Conservation (phyloP, 306 rosid genomes). For the Boehmeria nivea region DNA sequence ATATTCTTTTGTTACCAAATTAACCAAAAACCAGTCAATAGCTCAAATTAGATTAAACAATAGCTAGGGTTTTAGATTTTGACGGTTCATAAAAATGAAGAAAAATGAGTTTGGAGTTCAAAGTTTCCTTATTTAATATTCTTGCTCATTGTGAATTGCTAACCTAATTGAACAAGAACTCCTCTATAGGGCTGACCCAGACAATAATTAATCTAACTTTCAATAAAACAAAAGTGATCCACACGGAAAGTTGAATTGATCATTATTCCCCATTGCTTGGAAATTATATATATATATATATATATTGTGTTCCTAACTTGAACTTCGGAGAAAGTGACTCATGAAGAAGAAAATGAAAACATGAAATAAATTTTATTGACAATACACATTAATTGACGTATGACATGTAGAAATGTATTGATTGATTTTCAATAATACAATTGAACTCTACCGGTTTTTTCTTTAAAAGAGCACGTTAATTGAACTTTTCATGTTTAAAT, state of each 20-base stretch:
- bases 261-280: neutral
- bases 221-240: too few relatives aligned
- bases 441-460: too few relatives aligned
- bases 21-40: too few relatives aligned
- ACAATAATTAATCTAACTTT: neutral
- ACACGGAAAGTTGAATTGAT: slow-evolving; percentile 3
- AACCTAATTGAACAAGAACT: slow-evolving; percentile 10
- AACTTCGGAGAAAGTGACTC: neutral
- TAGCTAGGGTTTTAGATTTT: too few relatives aligned
- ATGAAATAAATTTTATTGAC: neutral
- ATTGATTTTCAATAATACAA: neutral
- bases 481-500: too few relatives aligned
- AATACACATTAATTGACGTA: too few relatives aligned
- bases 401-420: neutral
- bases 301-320: neutral
- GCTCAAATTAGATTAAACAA: too few relatives aligned
- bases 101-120: too few relatives aligned
- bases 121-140: too few relatives aligned
- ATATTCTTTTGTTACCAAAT: too few relatives aligned
- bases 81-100: too few relatives aligned
- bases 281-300: neutral
- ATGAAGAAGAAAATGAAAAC: neutral
- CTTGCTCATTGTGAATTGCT: neutral
- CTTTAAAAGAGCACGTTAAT: too few relatives aligned
- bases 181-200: neutral